A percentile compares a stretch with the other conserved stretches of the same genome.
phyloP scores from a whole-genome alignment of 2,329 filamentous ascomycete genomes.

The Fusarium cicatricum region DNA sequence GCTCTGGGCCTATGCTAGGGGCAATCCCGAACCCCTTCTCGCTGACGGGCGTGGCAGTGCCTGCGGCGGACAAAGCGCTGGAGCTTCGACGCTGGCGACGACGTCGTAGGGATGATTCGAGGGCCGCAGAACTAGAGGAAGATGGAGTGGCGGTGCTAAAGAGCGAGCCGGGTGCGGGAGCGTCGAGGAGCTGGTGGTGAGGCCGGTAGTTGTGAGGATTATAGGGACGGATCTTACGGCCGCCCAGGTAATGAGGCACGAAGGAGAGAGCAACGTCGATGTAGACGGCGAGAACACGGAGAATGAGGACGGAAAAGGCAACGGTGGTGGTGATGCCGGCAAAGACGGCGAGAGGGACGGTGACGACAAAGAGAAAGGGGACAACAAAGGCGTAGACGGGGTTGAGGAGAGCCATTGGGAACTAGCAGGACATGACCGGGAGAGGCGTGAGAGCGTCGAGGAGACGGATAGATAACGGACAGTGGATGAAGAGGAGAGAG shows the following conservation, averaged over 20 bases:
- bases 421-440: slow-evolving; percentile 34
- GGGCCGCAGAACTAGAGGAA: slow-evolving; percentile 31
- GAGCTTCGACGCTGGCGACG: slow-evolving; percentile 48
- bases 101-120: slow-evolving; percentile 32
- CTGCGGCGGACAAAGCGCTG: slow-evolving; percentile 46
- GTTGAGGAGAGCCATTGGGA: slow-evolving; percentile 61
- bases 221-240: slow-evolving; percentile 47
- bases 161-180: slow-evolving; percentile 8
- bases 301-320: slow-evolving; percentile 67
- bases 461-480: no score
- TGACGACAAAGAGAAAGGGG: slow-evolving; percentile 69
- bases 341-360: slow-evolving; percentile 68
- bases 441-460: slow-evolving; percentile 11
- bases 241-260: slow-evolving; percentile 62
- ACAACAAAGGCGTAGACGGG: slow-evolving; percentile 65
- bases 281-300: slow-evolving; percentile 69
- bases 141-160: slow-evolving; percentile 13
- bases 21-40: slow-evolving; percentile 52
- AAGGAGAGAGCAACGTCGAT: slow-evolving; percentile 68
- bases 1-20: slow-evolving; percentile 58
- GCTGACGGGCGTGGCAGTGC: slow-evolving; percentile 46
- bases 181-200: slow-evolving; percentile 20
- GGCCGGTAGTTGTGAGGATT: slow-evolving; percentile 29
- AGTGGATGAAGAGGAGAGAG: slow-evolving; percentile 2
- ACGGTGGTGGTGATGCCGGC: slow-evolving; percentile 70